Evolutionary conservation across 768 basidiomycete species (phyloP), one percentile per base, ranked within the genome.

Genomic region (Kwoniella sp.): DNA sequence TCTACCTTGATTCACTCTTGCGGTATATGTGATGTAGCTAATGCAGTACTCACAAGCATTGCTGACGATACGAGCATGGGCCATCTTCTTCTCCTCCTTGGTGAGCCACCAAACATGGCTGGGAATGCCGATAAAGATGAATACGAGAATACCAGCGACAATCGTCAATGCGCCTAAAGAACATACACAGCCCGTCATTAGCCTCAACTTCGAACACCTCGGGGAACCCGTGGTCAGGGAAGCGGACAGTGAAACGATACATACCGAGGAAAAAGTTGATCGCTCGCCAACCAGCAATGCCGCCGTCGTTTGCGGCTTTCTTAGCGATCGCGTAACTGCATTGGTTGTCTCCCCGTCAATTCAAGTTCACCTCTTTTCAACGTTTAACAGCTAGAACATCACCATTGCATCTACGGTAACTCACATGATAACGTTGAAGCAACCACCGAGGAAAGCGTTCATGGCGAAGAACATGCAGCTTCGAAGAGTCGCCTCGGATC

Each of bases 191-290:
- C n/a, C n/a, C n/a, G n/a, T n/a, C n/a, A n/a, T n/a, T n/a, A n/a
- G n/a, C n/a, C n/a, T n/a, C n/a, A n/a, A n/a, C n/a, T n/a, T n/a
- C n/a, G n/a, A n/a, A n/a, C n/a, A n/a, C n/a, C n/a, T n/a, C n/a
- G n/a, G n/a, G n/a, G n/a, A n/a, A n/a, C n/a, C n/a, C n/a, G n/a
- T n/a, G n/a, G n/a, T n/a, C n/a, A n/a, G n/a, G n/a, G 33, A 33
- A 6, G 33, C 33, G 33, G 13, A 33, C 33, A 6, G 33, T 13
- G 13, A 33, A 6, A 13, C 33, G 40, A 3, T 19, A 44, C 40
- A 4, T 55, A 13, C 73, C 73, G 24, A 75, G 64, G 69, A 72
- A 75, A 53, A 67, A 63, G 27, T 65, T 65, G 58, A 72, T 72
- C 1, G 65, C 64, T 40, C 68, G 17, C 68, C 68, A 69, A 12